Percentiles rank a stretch among this genome's conserved stretches.
These are phyloP conservation scores for Logfia minima DNA, from an alignment of 129 eudicot species.

Conservation along the genomic window DNA sequence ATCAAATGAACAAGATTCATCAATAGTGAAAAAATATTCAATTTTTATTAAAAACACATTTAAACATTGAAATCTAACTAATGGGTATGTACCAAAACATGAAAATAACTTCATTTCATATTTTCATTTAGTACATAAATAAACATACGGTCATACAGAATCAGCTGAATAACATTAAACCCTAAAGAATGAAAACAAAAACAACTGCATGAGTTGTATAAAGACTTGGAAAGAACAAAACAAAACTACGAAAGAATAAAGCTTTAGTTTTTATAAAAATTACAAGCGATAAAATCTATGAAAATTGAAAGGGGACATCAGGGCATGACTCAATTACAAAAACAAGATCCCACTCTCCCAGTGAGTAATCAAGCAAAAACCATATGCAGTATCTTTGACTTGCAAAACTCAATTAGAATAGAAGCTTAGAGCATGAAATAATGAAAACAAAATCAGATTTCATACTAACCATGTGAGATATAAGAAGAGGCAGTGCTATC, in stretches of 20 bases:
- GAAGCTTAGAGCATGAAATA: slow-evolving; percentile 17
- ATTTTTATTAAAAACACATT: neutral
- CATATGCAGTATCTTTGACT: slow-evolving; percentile 23
- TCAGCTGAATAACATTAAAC: slow-evolving; percentile 8
- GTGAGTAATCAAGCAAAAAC: neutral
- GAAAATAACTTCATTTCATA: neutral
- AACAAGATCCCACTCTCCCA: slow-evolving; percentile 14
- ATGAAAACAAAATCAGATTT: slow-evolving; percentile 21
- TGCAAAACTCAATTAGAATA: slow-evolving; percentile 18
- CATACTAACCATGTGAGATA: slow-evolving; percentile 37
- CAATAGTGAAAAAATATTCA: neutral
- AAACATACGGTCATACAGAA: neutral
- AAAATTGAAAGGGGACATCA: neutral
- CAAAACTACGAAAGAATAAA: slow-evolving; percentile 6
- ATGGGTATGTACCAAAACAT: slow-evolving; percentile 15
- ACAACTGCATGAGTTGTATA: slow-evolving; percentile 4
- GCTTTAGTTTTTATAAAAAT: neutral
- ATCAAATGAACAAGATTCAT: slow-evolving; percentile 6
- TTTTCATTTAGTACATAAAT: neutral
- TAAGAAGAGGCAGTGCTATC: slow-evolving; percentile 19
- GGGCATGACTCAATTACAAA: slow-evolving; percentile 19
- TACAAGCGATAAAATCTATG: slow-evolving; percentile 24
- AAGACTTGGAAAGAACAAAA: neutral
- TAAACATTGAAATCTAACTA: neutral
- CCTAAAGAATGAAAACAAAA: neutral